These are phyloP conservation scores for Aspergillus chevalieri DNA, from an alignment of 2,329 filamentous ascomycete species.

Conservation along the genomic window DNA sequence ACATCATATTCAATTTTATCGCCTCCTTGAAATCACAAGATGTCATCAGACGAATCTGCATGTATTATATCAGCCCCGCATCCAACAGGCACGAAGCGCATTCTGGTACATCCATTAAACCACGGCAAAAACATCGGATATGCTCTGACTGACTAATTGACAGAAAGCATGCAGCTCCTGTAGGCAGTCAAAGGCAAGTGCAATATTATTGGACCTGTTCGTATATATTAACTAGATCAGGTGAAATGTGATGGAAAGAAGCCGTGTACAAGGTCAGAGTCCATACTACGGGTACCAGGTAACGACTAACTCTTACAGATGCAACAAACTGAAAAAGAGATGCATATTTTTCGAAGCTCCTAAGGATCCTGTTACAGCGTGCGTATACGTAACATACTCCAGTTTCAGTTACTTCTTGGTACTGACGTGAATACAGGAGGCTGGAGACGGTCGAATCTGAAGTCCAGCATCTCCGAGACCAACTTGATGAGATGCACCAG, in stretches of 20 bases:
- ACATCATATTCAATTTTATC: background rate
- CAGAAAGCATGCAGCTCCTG: slow-evolving; percentile 35
- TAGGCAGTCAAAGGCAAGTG: slow-evolving; percentile 30
- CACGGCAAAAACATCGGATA: background rate
- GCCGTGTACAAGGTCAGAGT: slow-evolving; percentile 29
- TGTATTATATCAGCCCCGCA: slow-evolving; percentile 10
- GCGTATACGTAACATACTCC: background rate
- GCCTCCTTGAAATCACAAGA: slow-evolving; percentile 1
- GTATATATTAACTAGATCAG: slow-evolving; percentile 9
- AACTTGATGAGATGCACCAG: slow-evolving; percentile 21
- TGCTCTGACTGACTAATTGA: background rate
- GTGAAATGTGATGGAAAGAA: slow-evolving; percentile 33
- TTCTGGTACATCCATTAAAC: slow-evolving; percentile 22
- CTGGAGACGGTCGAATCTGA: slow-evolving; percentile 30
- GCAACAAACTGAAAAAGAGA: slow-evolving; percentile 27
- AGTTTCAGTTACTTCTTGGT: background rate
- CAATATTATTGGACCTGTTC: background rate
- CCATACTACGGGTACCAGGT: background rate
- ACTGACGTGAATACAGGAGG: slow-evolving; percentile 13
- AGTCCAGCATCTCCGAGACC: slow-evolving; percentile 21
- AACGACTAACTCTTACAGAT: slow-evolving; percentile 13
- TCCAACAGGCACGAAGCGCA: slow-evolving; percentile 29
- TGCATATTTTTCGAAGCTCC: slow-evolving; percentile 33
- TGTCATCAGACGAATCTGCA: slow-evolving; percentile 17
- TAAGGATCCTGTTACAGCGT: slow-evolving; percentile 25